These are phyloP conservation scores for Mortierella sp. DNA, from an alignment of 371 early-diverging fungal species.

Conservation along the genomic window DNA sequence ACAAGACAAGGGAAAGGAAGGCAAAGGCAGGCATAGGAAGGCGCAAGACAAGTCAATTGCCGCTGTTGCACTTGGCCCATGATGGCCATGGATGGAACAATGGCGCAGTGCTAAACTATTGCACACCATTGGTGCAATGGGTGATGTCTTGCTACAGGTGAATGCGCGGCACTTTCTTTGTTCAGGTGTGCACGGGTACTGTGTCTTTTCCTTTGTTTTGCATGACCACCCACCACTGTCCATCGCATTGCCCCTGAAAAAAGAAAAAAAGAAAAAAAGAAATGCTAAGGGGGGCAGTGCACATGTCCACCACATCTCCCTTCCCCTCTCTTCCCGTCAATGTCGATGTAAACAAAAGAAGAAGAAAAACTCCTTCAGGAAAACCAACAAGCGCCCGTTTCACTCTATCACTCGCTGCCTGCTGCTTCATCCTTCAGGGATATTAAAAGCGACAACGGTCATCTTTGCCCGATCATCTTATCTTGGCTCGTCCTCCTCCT, in stretches of 20 bases:
- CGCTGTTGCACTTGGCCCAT: background rate
- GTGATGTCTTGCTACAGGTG: background rate
- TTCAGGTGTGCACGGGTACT: background rate
- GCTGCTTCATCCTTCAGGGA: background rate
- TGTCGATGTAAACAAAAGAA: background rate
- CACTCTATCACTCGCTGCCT: background rate
- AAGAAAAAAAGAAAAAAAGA: background rate
- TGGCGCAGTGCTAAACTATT: background rate
- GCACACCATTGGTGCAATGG: background rate
- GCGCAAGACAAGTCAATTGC: background rate
- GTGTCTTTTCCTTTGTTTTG: background rate
- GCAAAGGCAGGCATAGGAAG: background rate
- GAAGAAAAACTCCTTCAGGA: background rate
- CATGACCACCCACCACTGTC: too few species aligned
- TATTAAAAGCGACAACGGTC: background rate
- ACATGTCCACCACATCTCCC: background rate
- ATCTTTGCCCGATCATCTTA: background rate
- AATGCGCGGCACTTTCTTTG: background rate
- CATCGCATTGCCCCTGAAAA: background rate
- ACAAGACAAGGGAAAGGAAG: too few species aligned
- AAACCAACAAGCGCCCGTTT: background rate
- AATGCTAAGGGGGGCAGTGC: background rate
- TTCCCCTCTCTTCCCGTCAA: background rate
- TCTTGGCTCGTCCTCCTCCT: background rate
- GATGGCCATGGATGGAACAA: background rate